Base-by-base conservation (phyloP, 768 basidiomycete species). In the Leucosporidium scottii region DNA sequence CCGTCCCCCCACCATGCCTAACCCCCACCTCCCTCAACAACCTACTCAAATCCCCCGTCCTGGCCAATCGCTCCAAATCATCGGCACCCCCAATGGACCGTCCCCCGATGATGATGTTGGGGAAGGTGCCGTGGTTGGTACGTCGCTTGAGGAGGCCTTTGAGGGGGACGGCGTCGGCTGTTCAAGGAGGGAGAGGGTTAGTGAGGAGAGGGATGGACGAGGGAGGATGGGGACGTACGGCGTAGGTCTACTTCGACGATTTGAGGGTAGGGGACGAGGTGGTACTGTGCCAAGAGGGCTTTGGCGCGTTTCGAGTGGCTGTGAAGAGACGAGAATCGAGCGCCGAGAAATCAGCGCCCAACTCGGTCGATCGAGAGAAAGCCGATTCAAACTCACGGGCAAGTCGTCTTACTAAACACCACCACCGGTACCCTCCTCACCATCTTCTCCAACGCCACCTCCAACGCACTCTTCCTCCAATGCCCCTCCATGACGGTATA, bases 91-190 rank as follows among this genome's bases (percentile, higher is more conserved):
- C 68, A 25, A 69, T 69, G 4, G 53, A 57, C 20, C 64, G 51
- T 2, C 54, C n/a, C 6, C 64, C 68, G 59, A 69, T 30, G 34
- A 69, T 39, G 36, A 69, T 69, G 56, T 69, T 69, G 48, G 68
- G 68, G 51, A 49, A 69, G 13, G 68, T 69, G 9, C 27, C 23
- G 64, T 69, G 68, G 20, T 1, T 7, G 0, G 68, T 69, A 0
- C 49, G 51, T 12, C 61, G 61, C 13, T 31, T 6, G 54, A 69
- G 64, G 34, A 65, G 64, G 2, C 30, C 49, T 12, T 69, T 62
- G 36, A 69, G 64, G 31, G 48, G 23, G 7, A 25, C 17, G 30
- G 27, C 49, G 64, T 69, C 68, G 60, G 63, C 68, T 69, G 63
- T 10, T 28, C 20, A 30, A 31, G 13, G 6, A 39, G 31, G 31